Percentiles rank a stretch among this genome's conserved stretches.
Conservation (phyloP, 805 yeast genomes). For the Candida alai region DNA sequence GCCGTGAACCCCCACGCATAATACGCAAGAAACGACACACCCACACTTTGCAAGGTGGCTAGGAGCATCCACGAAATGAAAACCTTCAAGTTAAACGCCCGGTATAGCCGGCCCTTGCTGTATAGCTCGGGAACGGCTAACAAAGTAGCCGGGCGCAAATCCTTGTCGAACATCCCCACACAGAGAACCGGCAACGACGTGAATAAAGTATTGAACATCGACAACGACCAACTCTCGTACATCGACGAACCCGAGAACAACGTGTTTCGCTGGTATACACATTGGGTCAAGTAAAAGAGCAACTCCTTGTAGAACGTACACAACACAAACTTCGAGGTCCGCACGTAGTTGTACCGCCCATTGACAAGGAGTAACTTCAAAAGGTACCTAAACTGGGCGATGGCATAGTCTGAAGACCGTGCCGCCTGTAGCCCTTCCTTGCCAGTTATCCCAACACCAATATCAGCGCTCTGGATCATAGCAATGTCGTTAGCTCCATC, state of each 20-base stretch:
- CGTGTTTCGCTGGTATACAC: constrained; percentile 79
- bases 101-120: constrained; percentile 66
- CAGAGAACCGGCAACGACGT: constrained; percentile 89
- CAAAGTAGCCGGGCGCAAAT: constrained; percentile 80
- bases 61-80: constrained; percentile 76
- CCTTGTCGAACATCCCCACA: constrained; percentile 94
- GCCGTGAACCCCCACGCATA: constrained; percentile 70
- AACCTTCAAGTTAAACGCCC: constrained; percentile 66
- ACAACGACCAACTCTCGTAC: constrained; percentile 93
- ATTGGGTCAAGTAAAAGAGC: constrained; percentile 83
- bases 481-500: constrained; percentile 99
- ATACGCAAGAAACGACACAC: constrained; percentile 64
- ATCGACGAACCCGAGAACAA: constrained; percentile 89
- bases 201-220: constrained; percentile 95
- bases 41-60: constrained; percentile 69
- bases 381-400: constrained; percentile 88
- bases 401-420: constrained; percentile 87
- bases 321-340: constrained; percentile 87
- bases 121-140: constrained; percentile 91
- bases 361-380: constrained; percentile 83
- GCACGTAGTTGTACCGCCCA: constrained; percentile 90
- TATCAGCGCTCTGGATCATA: constrained; percentile 98
- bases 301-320: constrained; percentile 95
- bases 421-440: constrained; percentile 97
- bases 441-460: constrained; percentile 96